Evolutionary conservation across 1,284 basidiomycete species (phyloP).

Genomic region (Puccinia novopanici): DNA sequence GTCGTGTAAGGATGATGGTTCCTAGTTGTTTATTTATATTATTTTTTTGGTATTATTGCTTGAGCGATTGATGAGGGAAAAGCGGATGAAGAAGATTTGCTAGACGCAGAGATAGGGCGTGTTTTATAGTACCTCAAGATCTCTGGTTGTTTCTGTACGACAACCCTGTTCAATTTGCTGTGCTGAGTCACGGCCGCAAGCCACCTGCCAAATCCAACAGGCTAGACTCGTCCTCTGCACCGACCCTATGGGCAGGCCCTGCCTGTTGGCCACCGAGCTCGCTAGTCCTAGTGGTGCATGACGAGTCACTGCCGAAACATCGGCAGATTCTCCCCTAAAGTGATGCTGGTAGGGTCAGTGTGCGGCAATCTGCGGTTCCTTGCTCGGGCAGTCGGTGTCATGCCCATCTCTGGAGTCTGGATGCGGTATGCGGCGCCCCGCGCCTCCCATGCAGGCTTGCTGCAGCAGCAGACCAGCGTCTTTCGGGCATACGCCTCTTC

Average conservation of each 20-base stretch:
- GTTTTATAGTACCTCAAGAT: not conserved
- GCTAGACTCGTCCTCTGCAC: not conserved
- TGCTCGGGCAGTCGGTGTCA: not conserved
- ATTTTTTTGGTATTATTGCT: not conserved
- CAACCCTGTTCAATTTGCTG: not conserved
- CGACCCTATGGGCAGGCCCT: not conserved
- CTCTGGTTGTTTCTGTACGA: not conserved
- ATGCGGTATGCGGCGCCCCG: no score
- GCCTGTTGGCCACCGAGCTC: not conserved
- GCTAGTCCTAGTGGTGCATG: not conserved
- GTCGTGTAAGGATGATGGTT: not conserved
- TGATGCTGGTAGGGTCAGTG: not conserved
- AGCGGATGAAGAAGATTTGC: not conserved
- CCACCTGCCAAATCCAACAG: not conserved
- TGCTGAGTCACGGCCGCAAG: not conserved
- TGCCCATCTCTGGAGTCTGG: no score
- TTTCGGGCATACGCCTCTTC: no score
- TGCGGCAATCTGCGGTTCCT: not conserved
- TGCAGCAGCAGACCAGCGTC: no score
- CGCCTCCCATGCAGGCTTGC: no score
- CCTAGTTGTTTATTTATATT: no score
- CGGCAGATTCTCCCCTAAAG: not conserved
- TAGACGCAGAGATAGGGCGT: not conserved
- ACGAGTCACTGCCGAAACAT: not conserved
- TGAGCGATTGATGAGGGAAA: not conserved